These are phyloP conservation scores for Ophiostoma triangulosporum DNA, from an alignment of 2,329 filamentous ascomycete genomes.

Conservation along the genomic window DNA sequence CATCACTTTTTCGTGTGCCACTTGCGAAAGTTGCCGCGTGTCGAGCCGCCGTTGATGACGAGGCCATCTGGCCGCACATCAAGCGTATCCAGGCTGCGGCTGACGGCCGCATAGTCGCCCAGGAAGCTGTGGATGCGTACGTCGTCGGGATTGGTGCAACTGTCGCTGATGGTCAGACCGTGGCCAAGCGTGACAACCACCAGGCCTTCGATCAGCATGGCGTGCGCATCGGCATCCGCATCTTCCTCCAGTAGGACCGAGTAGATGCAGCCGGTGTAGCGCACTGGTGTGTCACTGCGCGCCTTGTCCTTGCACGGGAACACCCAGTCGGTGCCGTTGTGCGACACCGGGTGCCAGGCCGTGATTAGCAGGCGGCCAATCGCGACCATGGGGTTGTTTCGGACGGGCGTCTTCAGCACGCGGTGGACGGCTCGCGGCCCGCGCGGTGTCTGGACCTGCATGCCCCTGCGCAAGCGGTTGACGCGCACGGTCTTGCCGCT, in stretches of 20 bases:
- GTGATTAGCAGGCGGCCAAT: constrained; percentile 38
- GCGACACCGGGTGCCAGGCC: constrained; percentile 43
- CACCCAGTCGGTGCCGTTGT: constrained; percentile 14
- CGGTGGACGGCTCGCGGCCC: constrained; percentile 35
- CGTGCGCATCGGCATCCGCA: constrained; percentile 31
- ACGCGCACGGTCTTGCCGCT: constrained; percentile 28
- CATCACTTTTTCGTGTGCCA: constrained; percentile 7
- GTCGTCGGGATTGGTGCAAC: neutral
- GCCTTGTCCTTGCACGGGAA: constrained; percentile 19
- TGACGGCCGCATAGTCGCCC: constrained; percentile 20
- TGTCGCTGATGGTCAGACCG: constrained; percentile 26
- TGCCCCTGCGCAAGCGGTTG: constrained; percentile 30
- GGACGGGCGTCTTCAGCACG: constrained; percentile 36
- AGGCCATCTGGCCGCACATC: constrained; percentile 26
- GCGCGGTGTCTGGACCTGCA: constrained; percentile 34
- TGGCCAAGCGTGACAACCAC: constrained; percentile 49
- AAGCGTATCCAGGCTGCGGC: constrained; percentile 25
- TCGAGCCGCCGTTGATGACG: constrained; percentile 27
- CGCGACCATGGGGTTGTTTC: constrained; percentile 27
- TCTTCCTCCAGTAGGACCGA: constrained; percentile 41
- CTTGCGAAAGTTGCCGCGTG: constrained; percentile 8
- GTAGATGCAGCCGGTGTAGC: constrained; percentile 40
- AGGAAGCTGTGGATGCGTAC: constrained; percentile 12
- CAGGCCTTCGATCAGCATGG: constrained; percentile 30
- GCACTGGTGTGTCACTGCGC: constrained; percentile 17